phyloP scores from a whole-genome alignment of 2,329 filamentous ascomycete species.

The Ophiostoma sp. region DNA sequence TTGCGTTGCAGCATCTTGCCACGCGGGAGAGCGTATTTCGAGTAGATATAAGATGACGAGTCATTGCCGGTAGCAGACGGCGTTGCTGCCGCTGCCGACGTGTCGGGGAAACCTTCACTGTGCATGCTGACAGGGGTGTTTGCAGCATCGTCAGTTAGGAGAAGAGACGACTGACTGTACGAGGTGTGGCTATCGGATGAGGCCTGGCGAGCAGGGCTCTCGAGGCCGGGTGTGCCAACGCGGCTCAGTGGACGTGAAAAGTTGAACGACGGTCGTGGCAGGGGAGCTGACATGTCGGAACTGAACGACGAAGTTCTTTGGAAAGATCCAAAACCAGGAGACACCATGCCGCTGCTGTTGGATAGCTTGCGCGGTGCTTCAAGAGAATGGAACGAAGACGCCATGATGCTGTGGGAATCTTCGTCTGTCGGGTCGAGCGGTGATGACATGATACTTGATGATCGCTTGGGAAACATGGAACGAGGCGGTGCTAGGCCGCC shows the following conservation, averaged over 20 bases:
- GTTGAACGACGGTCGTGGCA: slow-evolving; percentile 77
- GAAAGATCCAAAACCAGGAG: slow-evolving; percentile 57
- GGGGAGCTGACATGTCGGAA: slow-evolving; percentile 67
- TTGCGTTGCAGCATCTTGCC: slow-evolving; percentile 69
- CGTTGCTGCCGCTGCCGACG: slow-evolving; percentile 28
- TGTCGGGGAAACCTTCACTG: slow-evolving; percentile 61
- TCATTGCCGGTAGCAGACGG: slow-evolving; percentile 34
- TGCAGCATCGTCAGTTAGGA: slow-evolving; percentile 58
- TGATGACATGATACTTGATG: slow-evolving; percentile 58
- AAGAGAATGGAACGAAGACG: slow-evolving; percentile 55
- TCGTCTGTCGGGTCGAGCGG: slow-evolving; percentile 65
- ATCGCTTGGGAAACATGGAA: slow-evolving; percentile 46
- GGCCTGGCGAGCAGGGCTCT: slow-evolving; percentile 56
- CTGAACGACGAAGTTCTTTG: slow-evolving; percentile 77
- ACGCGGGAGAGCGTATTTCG: slow-evolving; percentile 76
- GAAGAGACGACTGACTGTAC: slow-evolving; percentile 52
- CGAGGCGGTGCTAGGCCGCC: slow-evolving; percentile 48
- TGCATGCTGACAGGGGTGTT: slow-evolving; percentile 69
- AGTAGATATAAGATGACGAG: slow-evolving; percentile 69
- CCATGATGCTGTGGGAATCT: slow-evolving; percentile 54
- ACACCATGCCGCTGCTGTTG: slow-evolving; percentile 55
- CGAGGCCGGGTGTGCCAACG: slow-evolving; percentile 55
- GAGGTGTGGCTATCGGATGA: slow-evolving; percentile 64
- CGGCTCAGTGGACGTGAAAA: slow-evolving; percentile 87
- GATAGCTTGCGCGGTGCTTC: slow-evolving; percentile 68